These are phyloP conservation scores for Lepraria neglecta DNA, from an alignment of 495 filamentous ascomycete genomes.

Conservation along the genomic window DNA sequence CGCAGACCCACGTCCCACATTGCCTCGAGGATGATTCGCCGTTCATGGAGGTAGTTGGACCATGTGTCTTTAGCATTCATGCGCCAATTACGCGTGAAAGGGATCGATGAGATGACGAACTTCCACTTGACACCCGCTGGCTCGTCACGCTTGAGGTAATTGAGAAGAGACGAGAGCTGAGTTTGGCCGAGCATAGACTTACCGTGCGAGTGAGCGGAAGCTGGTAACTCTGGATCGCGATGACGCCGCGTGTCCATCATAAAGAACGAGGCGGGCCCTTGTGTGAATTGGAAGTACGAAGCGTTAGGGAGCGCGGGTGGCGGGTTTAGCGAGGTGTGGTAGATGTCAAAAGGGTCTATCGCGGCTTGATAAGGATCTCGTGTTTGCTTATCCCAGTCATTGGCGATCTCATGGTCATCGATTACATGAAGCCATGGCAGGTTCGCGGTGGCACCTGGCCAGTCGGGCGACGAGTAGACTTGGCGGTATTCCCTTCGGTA, in stretches of 20 bases:
- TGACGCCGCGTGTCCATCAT: constrained; percentile 88
- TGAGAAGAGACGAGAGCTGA: constrained; percentile 73
- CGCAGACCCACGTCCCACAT: constrained; percentile 73
- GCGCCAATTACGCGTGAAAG: constrained; percentile 96
- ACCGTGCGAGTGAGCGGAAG: constrained; percentile 44
- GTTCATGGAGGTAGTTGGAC: constrained; percentile 80
- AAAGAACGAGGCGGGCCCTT: constrained; percentile 90
- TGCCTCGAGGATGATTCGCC: constrained; percentile 69
- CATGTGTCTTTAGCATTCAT: constrained; percentile 81
- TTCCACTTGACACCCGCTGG: constrained; percentile 84
- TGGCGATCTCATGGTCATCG: constrained; percentile 93
- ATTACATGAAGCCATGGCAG: constrained; percentile 94
- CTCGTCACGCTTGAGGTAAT: constrained; percentile 63
- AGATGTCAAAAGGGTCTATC: constrained; percentile 79
- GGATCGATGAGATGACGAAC: constrained; percentile 77
- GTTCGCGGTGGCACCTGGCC: constrained; percentile 51
- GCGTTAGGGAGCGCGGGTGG: constrained; percentile 51
- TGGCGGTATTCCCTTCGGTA: constrained; percentile 90
- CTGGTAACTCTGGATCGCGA: constrained; percentile 54
- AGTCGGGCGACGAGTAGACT: constrained; percentile 88
- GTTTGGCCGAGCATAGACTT: constrained; percentile 82
- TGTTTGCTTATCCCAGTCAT: constrained; percentile 76
- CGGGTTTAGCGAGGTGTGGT: constrained; percentile 79
- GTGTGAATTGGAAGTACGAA: constrained; percentile 79
- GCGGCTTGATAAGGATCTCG: constrained; percentile 68